Percentiles rank a stretch among this genome's conserved stretches.
phyloP scores from a whole-genome alignment of 306 rosid species.

The Rosa rugosa region DNA sequence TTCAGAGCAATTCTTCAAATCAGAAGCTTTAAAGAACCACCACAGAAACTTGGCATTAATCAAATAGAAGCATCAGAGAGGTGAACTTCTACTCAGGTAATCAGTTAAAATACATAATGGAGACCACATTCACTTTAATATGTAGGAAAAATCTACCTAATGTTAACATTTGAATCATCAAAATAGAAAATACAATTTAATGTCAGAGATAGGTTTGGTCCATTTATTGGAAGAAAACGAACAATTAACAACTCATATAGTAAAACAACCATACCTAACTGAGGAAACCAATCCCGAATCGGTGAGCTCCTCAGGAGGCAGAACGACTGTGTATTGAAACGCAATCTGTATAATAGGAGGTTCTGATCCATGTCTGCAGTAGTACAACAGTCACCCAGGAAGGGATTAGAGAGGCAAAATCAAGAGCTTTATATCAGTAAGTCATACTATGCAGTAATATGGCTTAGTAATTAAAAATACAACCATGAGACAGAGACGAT shows the following conservation, averaged over 20 bases:
- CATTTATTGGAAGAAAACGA: background rate
- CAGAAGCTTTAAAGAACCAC: background rate
- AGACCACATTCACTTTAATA: background rate
- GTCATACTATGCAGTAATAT: slow-evolving; percentile 3
- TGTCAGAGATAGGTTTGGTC: background rate
- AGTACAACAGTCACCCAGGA: slow-evolving; percentile 15
- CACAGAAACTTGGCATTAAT: background rate
- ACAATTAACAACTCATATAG: background rate
- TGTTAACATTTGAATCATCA: background rate
- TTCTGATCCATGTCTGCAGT: slow-evolving; percentile 63
- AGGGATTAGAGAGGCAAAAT: slow-evolving; percentile 23
- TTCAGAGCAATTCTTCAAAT: background rate
- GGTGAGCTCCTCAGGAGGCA: slow-evolving; percentile 77
- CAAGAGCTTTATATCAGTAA: background rate
- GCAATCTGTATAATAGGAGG: slow-evolving; percentile 87
- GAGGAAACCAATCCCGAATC: slow-evolving; percentile 45
- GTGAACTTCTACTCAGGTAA: background rate
- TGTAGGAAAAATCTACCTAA: background rate
- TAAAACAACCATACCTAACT: slow-evolving; percentile 58
- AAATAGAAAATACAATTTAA: background rate
- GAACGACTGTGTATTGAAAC: slow-evolving; percentile 87
- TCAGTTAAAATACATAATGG: background rate
- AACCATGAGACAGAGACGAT: background rate
- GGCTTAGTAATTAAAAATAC: background rate
- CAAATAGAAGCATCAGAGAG: background rate